phyloP scores from a whole-genome alignment of 306 rosid species.

The Neltuma alba region DNA sequence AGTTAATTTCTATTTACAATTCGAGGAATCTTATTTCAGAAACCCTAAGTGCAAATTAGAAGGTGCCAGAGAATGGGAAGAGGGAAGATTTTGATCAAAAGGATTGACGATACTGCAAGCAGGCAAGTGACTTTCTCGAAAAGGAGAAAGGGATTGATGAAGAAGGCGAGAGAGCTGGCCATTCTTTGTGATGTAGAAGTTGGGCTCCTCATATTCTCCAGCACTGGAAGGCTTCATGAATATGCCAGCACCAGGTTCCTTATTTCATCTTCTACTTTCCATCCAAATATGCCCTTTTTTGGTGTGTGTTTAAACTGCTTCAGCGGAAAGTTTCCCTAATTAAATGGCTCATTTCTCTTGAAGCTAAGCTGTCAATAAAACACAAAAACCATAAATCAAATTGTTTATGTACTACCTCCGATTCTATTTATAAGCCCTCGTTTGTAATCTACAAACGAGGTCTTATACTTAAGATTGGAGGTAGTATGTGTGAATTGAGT shows the following conservation, averaged over 20 bases:
- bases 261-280: background rate
- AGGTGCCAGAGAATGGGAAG: conserved; percentile 58
- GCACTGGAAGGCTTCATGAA: conserved; percentile 76
- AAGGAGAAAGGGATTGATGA: conserved; percentile 85
- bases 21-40: conserved; percentile 14
- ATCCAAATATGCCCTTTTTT: too few relatives aligned
- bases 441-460: too few relatives aligned
- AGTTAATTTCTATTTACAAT: background rate
- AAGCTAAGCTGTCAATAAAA: too few relatives aligned
- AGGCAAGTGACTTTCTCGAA: conserved; percentile 95
- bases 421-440: too few relatives aligned
- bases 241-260: conserved; percentile 69
- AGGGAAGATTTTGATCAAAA: conserved; percentile 86
- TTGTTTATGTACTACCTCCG: too few relatives aligned
- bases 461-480: too few relatives aligned
- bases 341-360: background rate
- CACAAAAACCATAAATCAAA: background rate
- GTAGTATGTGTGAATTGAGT: background rate
- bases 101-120: conserved; percentile 71
- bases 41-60: conserved; percentile 48
- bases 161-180: conserved; percentile 83
- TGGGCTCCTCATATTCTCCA: conserved; percentile 77
- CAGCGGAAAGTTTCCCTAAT: background rate
- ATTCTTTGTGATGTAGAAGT: conserved; percentile 89
- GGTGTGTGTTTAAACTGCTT: background rate